Conservation (phyloP, 140 eudicot species). For the Cichorium intybus region DNA sequence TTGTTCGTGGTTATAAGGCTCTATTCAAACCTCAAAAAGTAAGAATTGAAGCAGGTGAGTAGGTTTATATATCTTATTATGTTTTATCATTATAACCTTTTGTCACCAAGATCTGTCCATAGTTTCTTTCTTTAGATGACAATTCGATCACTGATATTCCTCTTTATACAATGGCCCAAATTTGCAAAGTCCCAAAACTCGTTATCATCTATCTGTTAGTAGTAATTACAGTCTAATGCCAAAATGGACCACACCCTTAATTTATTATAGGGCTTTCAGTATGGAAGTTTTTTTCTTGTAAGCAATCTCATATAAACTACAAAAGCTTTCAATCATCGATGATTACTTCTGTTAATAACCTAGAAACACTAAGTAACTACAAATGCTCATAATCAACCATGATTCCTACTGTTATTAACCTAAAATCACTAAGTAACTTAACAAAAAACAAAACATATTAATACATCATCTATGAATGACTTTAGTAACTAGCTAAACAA, state of each 20-base stretch:
- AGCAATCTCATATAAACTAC: constrained; percentile 1
- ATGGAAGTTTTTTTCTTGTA: neutral
- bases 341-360: no score
- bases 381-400: no score
- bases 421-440: no score
- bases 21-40: constrained; percentile 26
- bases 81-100: neutral
- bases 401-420: no score
- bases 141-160: neutral
- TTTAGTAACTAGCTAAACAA: no score
- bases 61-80: neutral
- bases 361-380: no score
- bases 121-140: neutral
- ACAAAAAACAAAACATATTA: no score
- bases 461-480: no score
- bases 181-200: neutral
- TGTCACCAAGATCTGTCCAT: neutral
- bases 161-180: neutral
- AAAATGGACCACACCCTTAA: neutral
- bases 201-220: neutral
- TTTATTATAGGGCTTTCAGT: neutral
- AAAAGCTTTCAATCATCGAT: no score
- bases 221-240: neutral
- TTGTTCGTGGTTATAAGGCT: constrained; percentile 30
- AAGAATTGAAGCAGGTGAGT: constrained; percentile 39